These are phyloP conservation scores for Sporisorium sorghi DNA, from an alignment of 1,284 basidiomycete genomes.

Conservation along the genomic window DNA sequence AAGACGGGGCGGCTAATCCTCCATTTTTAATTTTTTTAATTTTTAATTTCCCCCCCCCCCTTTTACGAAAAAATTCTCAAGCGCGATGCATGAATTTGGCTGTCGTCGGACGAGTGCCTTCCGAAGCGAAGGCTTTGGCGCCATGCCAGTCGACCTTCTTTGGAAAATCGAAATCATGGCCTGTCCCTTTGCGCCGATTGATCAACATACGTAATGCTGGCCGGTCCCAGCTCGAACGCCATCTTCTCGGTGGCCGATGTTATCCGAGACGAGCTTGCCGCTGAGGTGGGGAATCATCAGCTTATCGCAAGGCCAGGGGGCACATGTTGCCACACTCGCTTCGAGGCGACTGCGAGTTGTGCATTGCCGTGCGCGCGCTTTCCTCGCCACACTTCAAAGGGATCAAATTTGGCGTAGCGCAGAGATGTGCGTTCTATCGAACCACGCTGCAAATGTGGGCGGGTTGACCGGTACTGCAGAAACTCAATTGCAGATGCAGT, in stretches of 20 bases:
- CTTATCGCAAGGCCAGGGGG: conserved; percentile 1
- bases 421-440: neutral
- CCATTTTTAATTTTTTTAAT: neutral
- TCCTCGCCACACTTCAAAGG: no score
- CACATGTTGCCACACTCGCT: neutral
- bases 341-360: neutral
- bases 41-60: no score
- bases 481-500: neutral
- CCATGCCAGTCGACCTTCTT: neutral
- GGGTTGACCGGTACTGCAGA: neutral
- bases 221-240: no score
- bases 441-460: neutral
- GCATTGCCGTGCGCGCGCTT: neutral
- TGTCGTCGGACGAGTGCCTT: neutral
- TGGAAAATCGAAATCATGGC: neutral
- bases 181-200: neutral
- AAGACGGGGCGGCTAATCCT: neutral
- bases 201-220: no score
- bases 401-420: neutral
- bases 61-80: no score
- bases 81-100: neutral
- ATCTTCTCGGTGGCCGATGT: neutral
- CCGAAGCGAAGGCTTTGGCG: neutral
- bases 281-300: neutral
- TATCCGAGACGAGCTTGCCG: neutral